Percentiles rank a stretch among this genome's conserved stretches.
These are phyloP conservation scores for Plasmodium chabaudi DNA, from an alignment of 169 alveolate species.

Conservation along the genomic window DNA sequence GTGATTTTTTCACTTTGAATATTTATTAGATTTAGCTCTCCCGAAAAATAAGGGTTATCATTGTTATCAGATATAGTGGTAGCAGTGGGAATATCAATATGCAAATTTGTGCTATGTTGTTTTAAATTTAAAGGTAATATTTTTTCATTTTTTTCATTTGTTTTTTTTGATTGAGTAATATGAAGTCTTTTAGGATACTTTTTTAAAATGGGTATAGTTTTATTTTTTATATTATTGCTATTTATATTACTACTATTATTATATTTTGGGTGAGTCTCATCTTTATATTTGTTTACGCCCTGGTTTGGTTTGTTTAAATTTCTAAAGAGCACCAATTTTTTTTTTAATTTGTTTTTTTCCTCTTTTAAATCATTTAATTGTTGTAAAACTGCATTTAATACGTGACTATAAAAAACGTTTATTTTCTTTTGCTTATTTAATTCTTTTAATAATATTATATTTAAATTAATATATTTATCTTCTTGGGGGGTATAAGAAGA, in stretches of 20 bases:
- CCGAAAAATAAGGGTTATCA: conserved; percentile 15
- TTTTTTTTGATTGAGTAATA: too few relatives aligned
- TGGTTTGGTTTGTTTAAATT: conserved; percentile 26
- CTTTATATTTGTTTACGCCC: not conserved
- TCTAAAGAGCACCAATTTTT: conserved; percentile 28
- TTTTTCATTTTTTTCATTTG: too few relatives aligned
- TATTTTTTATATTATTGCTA: too few relatives aligned
- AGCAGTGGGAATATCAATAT: too few relatives aligned
- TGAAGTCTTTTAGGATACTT: too few relatives aligned
- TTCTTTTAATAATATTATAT: conserved; percentile 49
- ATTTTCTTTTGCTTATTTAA: conserved; percentile 64
- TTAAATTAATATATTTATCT: conserved; percentile 40
- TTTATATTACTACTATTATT: not conserved
- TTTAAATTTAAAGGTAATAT: too few relatives aligned
- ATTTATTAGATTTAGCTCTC: conserved; percentile 14
- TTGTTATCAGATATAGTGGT: not conserved
- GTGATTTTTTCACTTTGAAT: conserved; percentile 1
- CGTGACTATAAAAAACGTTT: conserved; percentile 48
- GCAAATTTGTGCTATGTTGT: too few relatives aligned
- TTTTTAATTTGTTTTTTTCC: conserved; percentile 64
- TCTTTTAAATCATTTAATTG: conserved; percentile 33
- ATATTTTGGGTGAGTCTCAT: conserved; percentile 8
- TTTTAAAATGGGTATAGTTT: too few relatives aligned
- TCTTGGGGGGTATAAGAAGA: not conserved
- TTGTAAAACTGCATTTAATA: conserved; percentile 33